These are phyloP conservation scores for Ceratorhiza oryzae-sativae DNA, from an alignment of 1,284 basidiomycete genomes.

Conservation along the genomic window DNA sequence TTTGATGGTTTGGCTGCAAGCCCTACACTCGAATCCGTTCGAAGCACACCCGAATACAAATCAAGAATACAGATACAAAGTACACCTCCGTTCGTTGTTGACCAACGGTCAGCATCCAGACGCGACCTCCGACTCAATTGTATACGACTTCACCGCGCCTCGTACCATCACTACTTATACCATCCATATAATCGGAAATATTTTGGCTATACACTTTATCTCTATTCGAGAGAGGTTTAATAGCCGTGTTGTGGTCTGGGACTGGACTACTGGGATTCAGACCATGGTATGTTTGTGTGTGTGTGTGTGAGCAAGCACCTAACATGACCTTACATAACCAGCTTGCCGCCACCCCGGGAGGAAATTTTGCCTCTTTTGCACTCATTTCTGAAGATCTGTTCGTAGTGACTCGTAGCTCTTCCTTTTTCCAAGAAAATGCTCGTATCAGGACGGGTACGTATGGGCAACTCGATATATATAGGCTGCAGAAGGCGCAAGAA, in stretches of 20 bases:
- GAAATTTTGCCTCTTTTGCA: constrained; percentile 1
- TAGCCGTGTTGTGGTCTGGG: background rate
- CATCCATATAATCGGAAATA: background rate
- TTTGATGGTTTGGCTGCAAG: constrained; percentile 6
- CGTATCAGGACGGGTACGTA: background rate
- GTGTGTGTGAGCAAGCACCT: background rate
- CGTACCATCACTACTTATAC: background rate
- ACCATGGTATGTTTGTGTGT: background rate
- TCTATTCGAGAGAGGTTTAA: background rate
- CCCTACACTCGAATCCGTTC: background rate
- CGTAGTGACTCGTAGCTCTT: background rate
- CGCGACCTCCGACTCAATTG: background rate
- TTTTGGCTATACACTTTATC: background rate
- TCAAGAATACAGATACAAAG: background rate
- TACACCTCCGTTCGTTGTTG: background rate
- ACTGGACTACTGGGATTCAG: constrained; percentile 4
- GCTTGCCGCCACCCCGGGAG: background rate
- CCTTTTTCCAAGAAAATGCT: background rate
- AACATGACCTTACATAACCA: background rate
- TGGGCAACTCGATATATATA: background rate
- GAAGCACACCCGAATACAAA: background rate
- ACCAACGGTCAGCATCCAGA: background rate
- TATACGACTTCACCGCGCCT: background rate
- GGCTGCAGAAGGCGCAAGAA: background rate
- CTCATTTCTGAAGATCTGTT: constrained; percentile 3